Evolutionary conservation across 192 early-diverging fungal species (phyloP).

Genomic region (Coemansia sp.): DNA sequence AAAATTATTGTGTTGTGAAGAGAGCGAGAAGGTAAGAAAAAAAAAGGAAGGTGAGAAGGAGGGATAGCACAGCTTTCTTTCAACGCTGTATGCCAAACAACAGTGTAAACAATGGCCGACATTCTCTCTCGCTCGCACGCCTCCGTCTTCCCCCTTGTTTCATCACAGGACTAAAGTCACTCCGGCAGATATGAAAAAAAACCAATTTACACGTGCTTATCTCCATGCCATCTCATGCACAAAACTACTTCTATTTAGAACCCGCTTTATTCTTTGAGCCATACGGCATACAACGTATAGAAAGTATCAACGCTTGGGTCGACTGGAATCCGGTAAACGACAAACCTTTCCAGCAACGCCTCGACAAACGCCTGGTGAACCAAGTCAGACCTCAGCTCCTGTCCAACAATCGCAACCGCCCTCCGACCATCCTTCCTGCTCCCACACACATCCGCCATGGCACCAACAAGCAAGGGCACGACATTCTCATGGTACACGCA

Average conservation of each 20-base stretch:
- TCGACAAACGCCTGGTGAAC: constrained; percentile 48
- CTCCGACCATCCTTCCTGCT: constrained; percentile 12
- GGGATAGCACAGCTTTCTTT: neutral
- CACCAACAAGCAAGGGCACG: constrained; percentile 27
- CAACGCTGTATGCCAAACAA: too few relatives aligned
- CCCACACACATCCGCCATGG: constrained; percentile 28
- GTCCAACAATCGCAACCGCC: constrained; percentile 34
- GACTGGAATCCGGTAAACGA: constrained; percentile 35
- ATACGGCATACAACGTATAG: constrained; percentile 34
- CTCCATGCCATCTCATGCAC: neutral
- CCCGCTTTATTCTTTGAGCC: constrained; percentile 17
- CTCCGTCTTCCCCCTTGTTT: neutral
- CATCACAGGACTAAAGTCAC: too few relatives aligned
- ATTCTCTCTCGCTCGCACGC: neutral
- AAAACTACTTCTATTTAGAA: neutral
- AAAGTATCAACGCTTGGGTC: constrained; percentile 8
- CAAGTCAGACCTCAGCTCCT: constrained; percentile 54
- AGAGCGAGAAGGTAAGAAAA: neutral
- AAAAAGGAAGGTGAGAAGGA: neutral
- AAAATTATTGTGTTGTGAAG: too few relatives aligned
- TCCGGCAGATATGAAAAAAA: too few relatives aligned
- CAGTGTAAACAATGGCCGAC: neutral
- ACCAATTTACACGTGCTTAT: too few relatives aligned
- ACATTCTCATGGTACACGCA: constrained; percentile 52
- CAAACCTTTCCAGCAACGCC: constrained; percentile 26